Base-by-base conservation (phyloP, 75 land plant genomes). In the Isoetes taiwanensis region DNA sequence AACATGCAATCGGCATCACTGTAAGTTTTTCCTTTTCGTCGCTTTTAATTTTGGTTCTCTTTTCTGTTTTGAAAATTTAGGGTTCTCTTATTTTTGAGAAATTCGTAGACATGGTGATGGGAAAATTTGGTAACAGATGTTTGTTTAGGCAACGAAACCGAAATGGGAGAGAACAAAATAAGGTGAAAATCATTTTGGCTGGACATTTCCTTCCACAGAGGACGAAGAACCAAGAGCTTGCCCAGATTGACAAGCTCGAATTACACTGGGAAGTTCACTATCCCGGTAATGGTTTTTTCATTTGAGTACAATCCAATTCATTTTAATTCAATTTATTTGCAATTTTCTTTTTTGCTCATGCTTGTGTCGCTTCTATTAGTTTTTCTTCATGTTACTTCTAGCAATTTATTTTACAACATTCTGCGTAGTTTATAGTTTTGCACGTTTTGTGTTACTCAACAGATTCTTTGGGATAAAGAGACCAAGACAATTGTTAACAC, bases 401-500 rank as follows among this genome's bases (percentile, higher is more conserved):
- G n/a, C n/a, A n/a, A n/a, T n/a, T n/a, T n/a, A n/a, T n/a, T 4
- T 3, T 30, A 21, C 3, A 53, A 1, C 31, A 33, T 17, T 52
- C 4, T 1, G 28, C 28, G 42, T 26, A 38, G 1, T 20, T 20
- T 37, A 28, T 50, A 19, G 12, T 28, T 32, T 9, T 32, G 68
- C 30, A 31, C n/a, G n/a, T n/a, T n/a, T n/a, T n/a, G 71, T 8
- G 65, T 17, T n/a, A n/a, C n/a, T n/a, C n/a, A n/a, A 37, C 67
- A 85, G 90, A 86, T 87, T 43, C 62, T 88, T 8, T 88, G 90
- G 95, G 95, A 88, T 68, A 89, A 78, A 54, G 76, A 74, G 34
- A 75, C 64, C 6, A 76, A 65, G 23, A 85, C 82, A 21, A 72
- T 89, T 41, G 96, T 85, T 34, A 85, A 65, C 64, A 89, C 85